Evolutionary conservation across 345 rosid genomes (phyloP).

Genomic region (Sisymbrium altissimum): DNA sequence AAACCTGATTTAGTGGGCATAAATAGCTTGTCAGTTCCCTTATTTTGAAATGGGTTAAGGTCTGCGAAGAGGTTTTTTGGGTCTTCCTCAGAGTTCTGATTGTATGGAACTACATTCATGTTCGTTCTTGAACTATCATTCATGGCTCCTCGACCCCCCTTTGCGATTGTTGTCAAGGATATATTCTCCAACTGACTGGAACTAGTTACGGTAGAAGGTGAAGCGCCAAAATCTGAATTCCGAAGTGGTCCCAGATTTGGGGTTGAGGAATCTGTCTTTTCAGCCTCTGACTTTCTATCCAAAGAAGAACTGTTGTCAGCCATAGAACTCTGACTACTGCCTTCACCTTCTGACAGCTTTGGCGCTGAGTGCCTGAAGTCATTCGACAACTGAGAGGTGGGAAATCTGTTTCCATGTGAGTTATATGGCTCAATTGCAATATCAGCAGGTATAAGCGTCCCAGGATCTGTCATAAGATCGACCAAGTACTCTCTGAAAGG

Average conservation of each 20-base stretch:
- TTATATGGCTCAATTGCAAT: conserved; percentile 50
- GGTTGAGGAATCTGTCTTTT: conserved; percentile 36
- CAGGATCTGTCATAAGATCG: conserved; percentile 99
- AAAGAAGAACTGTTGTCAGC: conserved; percentile 33
- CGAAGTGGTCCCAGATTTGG: conserved; percentile 34
- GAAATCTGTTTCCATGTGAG: conserved; percentile 45
- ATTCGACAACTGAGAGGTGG: conserved; percentile 42
- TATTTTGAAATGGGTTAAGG: conserved; percentile 87
- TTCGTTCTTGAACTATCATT: conserved; percentile 67
- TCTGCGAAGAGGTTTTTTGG: conserved; percentile 80
- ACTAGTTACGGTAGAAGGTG: conserved; percentile 41
- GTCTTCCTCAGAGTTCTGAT: conserved; percentile 67
- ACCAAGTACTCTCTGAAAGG: conserved; percentile 92
- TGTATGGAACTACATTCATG: conserved; percentile 65
- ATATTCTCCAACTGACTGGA: conserved; percentile 54
- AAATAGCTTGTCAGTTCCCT: conserved; percentile 67
- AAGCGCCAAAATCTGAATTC: conserved; percentile 53
- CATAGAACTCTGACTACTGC: conserved; percentile 54
- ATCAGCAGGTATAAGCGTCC: conserved; percentile 98
- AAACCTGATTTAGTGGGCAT: conserved; percentile 52
- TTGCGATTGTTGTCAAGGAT: conserved; percentile 48
- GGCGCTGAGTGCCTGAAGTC: conserved; percentile 44
- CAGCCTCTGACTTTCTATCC: conserved; percentile 41
- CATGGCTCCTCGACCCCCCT: conserved; percentile 60
- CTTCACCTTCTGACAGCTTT: conserved; percentile 61